Conservation (phyloP, 2,329 filamentous ascomycete genomes). For the Fusarium sambucinum region DNA sequence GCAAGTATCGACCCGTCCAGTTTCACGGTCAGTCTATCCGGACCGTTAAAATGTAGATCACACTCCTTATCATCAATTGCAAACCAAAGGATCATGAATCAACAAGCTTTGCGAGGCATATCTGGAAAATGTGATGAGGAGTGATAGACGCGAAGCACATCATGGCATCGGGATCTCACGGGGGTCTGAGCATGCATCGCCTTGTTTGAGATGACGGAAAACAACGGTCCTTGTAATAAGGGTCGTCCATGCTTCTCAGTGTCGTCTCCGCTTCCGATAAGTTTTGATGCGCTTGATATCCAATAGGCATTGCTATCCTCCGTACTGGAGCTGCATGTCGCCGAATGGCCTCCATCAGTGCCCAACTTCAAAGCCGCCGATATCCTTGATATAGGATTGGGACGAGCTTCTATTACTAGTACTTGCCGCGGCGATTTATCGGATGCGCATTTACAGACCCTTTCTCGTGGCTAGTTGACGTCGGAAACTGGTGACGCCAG, state of each 20-base stretch:
- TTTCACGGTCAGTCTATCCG: slow-evolving; percentile 16
- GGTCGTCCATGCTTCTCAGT: slow-evolving; percentile 31
- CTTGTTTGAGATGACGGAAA: slow-evolving; percentile 35
- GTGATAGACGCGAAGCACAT: slow-evolving; percentile 2
- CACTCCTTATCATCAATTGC: neutral
- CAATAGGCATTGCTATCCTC: slow-evolving; percentile 28
- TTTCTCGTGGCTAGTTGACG: neutral
- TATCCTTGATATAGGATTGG: slow-evolving; percentile 16
- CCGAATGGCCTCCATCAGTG: slow-evolving; percentile 15
- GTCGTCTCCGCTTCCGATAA: slow-evolving; percentile 39
- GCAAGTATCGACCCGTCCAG: slow-evolving; percentile 35
- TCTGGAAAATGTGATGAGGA: slow-evolving; percentile 3
- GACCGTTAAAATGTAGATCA: slow-evolving; percentile 11
- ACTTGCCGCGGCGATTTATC: slow-evolving; percentile 1
- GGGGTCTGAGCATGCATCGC: slow-evolving; percentile 24
- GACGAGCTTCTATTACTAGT: neutral
- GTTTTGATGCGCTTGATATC: slow-evolving; percentile 16
- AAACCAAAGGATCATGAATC: neutral
- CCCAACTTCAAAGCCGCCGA: slow-evolving; percentile 27
- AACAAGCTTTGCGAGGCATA: neutral
- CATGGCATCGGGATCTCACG: slow-evolving; percentile 20
- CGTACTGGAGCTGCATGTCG: slow-evolving; percentile 10
- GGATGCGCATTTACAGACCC: slow-evolving; percentile 22
- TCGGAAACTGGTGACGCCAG: neutral
- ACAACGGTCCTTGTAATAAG: slow-evolving; percentile 40